Conservation (phyloP, 345 rosid species). For the Ricinus communis region DNA sequence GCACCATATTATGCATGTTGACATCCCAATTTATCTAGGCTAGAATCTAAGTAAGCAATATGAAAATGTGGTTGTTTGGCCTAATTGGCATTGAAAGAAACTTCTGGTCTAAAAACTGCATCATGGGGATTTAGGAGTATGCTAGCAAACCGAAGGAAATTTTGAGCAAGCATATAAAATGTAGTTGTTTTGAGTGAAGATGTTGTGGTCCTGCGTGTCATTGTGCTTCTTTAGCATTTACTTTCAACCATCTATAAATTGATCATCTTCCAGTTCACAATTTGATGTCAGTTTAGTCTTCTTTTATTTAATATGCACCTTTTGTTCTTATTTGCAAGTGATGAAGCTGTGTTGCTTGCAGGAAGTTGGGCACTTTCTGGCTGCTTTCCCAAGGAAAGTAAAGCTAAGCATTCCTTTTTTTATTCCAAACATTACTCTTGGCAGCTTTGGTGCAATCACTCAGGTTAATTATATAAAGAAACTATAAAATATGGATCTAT, state of each 20-base stretch:
- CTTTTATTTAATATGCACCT: not conserved
- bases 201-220: not conserved
- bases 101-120: not conserved
- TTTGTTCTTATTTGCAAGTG: slow-evolving; percentile 3
- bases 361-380: slow-evolving; percentile 90
- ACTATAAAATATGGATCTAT: not conserved
- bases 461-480: slow-evolving; percentile 45
- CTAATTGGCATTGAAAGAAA: not conserved
- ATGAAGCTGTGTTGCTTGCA: slow-evolving; percentile 36
- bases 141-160: not conserved
- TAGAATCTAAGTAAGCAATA: not conserved
- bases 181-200: no score
- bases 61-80: not conserved
- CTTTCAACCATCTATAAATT: not conserved
- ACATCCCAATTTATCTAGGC: not conserved
- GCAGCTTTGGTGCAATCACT: slow-evolving; percentile 97
- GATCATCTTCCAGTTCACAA: not conserved
- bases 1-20: not conserved
- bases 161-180: not conserved
- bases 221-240: not conserved
- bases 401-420: slow-evolving; percentile 90
- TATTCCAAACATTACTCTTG: slow-evolving; percentile 94
- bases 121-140: not conserved
- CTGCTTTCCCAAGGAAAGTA: slow-evolving; percentile 90
- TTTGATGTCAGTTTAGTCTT: not conserved